Base-by-base conservation (phyloP, 768 basidiomycete species). In the Trametes punicea region DNA sequence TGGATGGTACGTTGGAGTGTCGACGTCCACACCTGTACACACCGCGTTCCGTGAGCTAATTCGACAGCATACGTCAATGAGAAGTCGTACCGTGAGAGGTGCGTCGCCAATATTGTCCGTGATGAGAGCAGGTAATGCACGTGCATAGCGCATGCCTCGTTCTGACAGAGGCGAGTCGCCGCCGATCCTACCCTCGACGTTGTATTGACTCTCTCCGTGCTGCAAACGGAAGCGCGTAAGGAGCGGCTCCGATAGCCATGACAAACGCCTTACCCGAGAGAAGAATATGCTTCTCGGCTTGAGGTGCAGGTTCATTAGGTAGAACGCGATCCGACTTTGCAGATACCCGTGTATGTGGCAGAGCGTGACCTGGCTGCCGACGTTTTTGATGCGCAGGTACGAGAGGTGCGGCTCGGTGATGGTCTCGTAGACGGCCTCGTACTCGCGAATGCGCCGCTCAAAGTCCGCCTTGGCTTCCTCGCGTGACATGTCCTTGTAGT, bases 141-240 rank as follows among this genome's bases (percentile, higher is more conserved):
- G 71, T 7, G 95, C 86, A 70, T 99, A 99, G 63, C 87, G 74
- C 75, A 88, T 77, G 2, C 97, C 97, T 54, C 87, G 83, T 27
- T 80, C 77, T 0, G 95, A 98, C 41, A 99, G 75, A 16, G 84
- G 71, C 0, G 97, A 91, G 68, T 99, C 97, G n/a, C 97, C 97
- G 21, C 97, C 97, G 57, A 99, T 97, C 74, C 94, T 91, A 10
- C 96, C 96, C 62, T 92, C 87, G 4, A 99, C 83, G 65, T 99
- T 99, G 73, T 82, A 98, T 72, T 93, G 90, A 65, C 93, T 97
- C 72, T 99, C 97, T 11, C 97, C 97, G 65, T 99, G 97, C 95
- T 98, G 68, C 21, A 55, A 42, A 21, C 18, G 9, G 1, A 18
- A 18, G n/a, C 15, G n/a, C 41, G 23, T 42, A 4, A 42, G 41